A percentile compares a stretch with the other conserved stretches of the same genome.
These are phyloP conservation scores for Vicia faba DNA, from an alignment of 306 rosid species.

Conservation along the genomic window DNA sequence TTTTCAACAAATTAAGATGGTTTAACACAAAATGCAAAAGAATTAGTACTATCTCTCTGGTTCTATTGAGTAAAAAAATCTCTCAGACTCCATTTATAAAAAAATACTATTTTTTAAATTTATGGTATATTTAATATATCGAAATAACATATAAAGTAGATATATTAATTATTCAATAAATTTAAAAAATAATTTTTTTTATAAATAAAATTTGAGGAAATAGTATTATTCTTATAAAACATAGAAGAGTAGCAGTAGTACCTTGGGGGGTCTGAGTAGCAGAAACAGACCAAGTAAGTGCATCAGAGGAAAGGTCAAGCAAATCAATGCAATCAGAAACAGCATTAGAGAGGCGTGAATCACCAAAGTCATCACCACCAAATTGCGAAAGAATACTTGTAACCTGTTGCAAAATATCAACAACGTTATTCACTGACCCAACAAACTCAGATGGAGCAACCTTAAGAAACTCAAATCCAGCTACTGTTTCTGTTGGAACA, in stretches of 20 bases:
- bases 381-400: slow-evolving; percentile 58
- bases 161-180: too few species aligned
- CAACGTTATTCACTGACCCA: slow-evolving; percentile 44
- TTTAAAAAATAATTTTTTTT: too few species aligned
- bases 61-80: too few species aligned
- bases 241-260: slow-evolving; percentile 12
- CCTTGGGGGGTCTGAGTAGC: slow-evolving; percentile 66
- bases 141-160: too few species aligned
- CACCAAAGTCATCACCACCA: slow-evolving; percentile 44
- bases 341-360: slow-evolving; percentile 69
- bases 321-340: slow-evolving; percentile 79
- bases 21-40: neutral
- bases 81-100: too few species aligned
- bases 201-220: too few species aligned
- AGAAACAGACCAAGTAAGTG: slow-evolving; percentile 59
- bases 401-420: slow-evolving; percentile 50
- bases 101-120: too few species aligned
- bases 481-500: neutral
- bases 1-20: neutral
- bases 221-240: too few species aligned
- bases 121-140: too few species aligned
- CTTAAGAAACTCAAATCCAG: slow-evolving; percentile 38
- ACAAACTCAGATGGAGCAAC: slow-evolving; percentile 61
- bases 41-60: too few species aligned
- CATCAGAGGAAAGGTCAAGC: slow-evolving; percentile 69